Conservation (phyloP, 768 basidiomycete genomes). For the Tylopilus balloui region DNA sequence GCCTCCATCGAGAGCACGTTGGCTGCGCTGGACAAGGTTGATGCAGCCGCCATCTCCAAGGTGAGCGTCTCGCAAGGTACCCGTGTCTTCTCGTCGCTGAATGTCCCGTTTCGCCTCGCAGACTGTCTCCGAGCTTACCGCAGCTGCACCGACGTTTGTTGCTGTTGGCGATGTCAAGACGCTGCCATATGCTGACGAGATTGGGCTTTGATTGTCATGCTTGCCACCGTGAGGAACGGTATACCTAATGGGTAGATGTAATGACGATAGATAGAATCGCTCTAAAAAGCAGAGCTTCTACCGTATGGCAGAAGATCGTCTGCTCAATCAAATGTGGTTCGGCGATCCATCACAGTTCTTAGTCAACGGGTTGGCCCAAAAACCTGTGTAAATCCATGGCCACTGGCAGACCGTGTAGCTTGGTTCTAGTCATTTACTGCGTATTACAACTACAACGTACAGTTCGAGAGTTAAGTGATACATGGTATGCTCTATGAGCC, state of each 20-base stretch:
- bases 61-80: conserved; percentile 32
- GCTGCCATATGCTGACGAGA: conserved; percentile 81
- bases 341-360: too few relatives aligned
- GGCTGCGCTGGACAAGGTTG: conserved; percentile 65
- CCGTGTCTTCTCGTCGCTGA: neutral
- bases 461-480: too few relatives aligned
- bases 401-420: too few relatives aligned
- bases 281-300: conserved; percentile 6
- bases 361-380: too few relatives aligned
- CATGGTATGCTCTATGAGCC: too few relatives aligned
- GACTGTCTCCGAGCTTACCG: conserved; percentile 64
- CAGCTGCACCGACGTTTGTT: conserved; percentile 81
- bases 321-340: neutral
- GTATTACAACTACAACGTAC: too few relatives aligned
- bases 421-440: too few relatives aligned
- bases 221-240: conserved; percentile 2
- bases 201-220: conserved; percentile 55
- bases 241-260: conserved; percentile 15
- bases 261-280: conserved; percentile 17
- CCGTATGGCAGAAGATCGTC: neutral
- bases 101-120: neutral
- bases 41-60: conserved; percentile 63
- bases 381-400: too few relatives aligned
- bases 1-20: conserved; percentile 60
- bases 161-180: conserved; percentile 73